Base-by-base conservation (phyloP, 2,329 filamentous ascomycete genomes). In the Ceratocystis diversiconidia region DNA sequence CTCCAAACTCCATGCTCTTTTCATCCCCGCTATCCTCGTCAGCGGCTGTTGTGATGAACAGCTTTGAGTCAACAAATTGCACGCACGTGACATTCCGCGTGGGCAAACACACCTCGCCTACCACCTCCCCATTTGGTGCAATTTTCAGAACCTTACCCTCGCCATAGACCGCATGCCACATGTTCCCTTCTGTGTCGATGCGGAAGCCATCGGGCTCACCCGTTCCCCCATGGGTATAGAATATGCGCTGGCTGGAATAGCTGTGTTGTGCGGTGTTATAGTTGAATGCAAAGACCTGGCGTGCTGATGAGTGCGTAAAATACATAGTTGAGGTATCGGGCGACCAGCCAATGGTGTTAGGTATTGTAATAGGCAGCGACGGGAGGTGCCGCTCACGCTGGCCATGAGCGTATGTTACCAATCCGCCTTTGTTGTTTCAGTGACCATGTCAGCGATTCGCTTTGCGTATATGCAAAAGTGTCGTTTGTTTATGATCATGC, bases 131-230 rank as follows among this genome's bases (percentile, higher is more conserved):
- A 62, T 81, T 74, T 3, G 85, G 83, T 61, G 82, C 84, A 71
- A 96, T 86, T 73, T 88, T 84, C 69, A 95, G 76, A 28, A 96
- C 89, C 68, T 84, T 82, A 67, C 82, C 79, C 68, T 87, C 88
- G 64, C 90, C 90, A 72, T 90, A 94, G n/a, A 94, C 79, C 6
- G 90, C 89, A 68, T 88, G 86, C 92, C 92, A 96, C 71, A 96
- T 80, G 76, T 88, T 87, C n/a, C 90, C 91, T 65, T 95, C 84
- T 55, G 81, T 82, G 72, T 96, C 92, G 71, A 95, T 82, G 68
- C 87, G 86, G 75, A 92, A 92, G 1, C 92, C 92, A 74, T 96
- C 92, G 0, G 90, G 90, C 68, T 84, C 83, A 7, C 64, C 65
- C 61, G 86, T 86, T 30, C 80, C 82, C 3, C 82, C 79, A 72